Evolutionary conservation across 305 asterid genomes (phyloP).

Genomic region (Plantago coronopus): DNA sequence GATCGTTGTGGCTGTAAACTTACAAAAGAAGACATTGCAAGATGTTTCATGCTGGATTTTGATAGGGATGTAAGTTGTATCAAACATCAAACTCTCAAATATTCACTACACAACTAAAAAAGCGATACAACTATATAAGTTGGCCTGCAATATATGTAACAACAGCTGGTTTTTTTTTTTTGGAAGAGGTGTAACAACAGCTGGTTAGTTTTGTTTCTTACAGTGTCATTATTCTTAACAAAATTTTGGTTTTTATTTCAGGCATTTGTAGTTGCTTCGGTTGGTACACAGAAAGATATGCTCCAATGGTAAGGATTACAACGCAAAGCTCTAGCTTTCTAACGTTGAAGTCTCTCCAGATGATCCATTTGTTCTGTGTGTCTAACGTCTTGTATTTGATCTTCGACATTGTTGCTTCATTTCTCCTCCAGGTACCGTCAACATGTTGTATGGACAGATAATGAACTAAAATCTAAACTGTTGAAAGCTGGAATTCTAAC

Average conservation of each 20-base stretch:
- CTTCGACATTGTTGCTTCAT: not conserved
- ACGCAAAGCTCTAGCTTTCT: not conserved
- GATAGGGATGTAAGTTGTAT: conserved; percentile 44
- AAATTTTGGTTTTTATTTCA: conserved; percentile 1
- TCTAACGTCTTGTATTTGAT: too few species aligned
- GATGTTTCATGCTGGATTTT: conserved; percentile 55
- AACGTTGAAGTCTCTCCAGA: not conserved
- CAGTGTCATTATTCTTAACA: not conserved
- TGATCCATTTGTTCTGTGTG: not conserved
- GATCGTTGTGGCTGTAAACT: conserved; percentile 59
- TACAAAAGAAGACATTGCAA: conserved; percentile 44
- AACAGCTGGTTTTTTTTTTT: too few species aligned
- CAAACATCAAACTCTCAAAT: not conserved
- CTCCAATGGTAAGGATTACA: conserved; percentile 24
- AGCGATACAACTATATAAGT: not conserved
- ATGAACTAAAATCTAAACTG: conserved; percentile 26
- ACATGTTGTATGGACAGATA: conserved; percentile 43
- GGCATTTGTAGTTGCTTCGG: conserved; percentile 39
- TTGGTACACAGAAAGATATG: conserved; percentile 32
- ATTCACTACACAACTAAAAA: not conserved
- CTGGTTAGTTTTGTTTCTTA: not conserved
- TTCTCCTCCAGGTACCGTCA: conserved; percentile 29
- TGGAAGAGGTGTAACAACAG: not conserved
- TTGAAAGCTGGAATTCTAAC: conserved; percentile 31
- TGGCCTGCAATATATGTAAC: not conserved